Percentiles rank a stretch among this genome's conserved stretches.
Evolutionary conservation across 2,329 filamentous ascomycete species (phyloP).

Genomic region (Paraphoma chrysanthemicola): DNA sequence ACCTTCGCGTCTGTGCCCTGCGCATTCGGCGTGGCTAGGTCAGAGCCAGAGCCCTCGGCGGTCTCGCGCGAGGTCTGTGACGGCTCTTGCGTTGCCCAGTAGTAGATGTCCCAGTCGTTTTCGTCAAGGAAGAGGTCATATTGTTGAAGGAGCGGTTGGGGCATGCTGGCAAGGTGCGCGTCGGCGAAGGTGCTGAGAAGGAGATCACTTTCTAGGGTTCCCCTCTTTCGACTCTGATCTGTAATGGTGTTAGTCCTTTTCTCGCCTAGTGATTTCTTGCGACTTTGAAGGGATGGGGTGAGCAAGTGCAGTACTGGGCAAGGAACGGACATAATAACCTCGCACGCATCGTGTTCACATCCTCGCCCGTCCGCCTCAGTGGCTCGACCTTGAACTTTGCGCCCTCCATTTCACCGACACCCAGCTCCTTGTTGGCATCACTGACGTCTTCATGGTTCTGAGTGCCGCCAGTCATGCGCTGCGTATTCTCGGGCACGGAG

Average conservation of each 20-base stretch:
- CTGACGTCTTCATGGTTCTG: constrained; percentile 56
- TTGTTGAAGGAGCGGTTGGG: constrained; percentile 73
- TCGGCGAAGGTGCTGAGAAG: constrained; percentile 95
- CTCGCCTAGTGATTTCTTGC: not conserved
- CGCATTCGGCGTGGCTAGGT: constrained; percentile 52
- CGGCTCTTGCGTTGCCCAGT: constrained; percentile 93
- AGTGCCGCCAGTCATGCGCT: constrained; percentile 70
- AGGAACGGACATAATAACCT: constrained; percentile 72
- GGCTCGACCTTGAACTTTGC: constrained; percentile 86
- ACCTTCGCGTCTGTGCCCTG: constrained; percentile 55
- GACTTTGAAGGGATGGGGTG: not conserved
- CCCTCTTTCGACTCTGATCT: constrained; percentile 98
- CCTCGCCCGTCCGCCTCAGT: constrained; percentile 83
- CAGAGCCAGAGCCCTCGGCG: constrained; percentile 59
- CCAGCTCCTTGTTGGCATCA: constrained; percentile 34
- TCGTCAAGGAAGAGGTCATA: constrained; percentile 96
- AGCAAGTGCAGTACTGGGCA: constrained; percentile 8
- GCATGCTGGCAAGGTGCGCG: constrained; percentile 77
- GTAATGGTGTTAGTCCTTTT: constrained; percentile 5
- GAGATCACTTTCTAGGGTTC: constrained; percentile 93
- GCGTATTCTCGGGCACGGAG: constrained; percentile 66
- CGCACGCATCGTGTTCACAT: constrained; percentile 83
- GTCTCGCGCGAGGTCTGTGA: constrained; percentile 64
- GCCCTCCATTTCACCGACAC: constrained; percentile 45
- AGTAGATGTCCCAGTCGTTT: constrained; percentile 99